phyloP scores from a whole-genome alignment of 192 early-diverging fungal genomes.

The Linnemannia schmuckeri region DNA sequence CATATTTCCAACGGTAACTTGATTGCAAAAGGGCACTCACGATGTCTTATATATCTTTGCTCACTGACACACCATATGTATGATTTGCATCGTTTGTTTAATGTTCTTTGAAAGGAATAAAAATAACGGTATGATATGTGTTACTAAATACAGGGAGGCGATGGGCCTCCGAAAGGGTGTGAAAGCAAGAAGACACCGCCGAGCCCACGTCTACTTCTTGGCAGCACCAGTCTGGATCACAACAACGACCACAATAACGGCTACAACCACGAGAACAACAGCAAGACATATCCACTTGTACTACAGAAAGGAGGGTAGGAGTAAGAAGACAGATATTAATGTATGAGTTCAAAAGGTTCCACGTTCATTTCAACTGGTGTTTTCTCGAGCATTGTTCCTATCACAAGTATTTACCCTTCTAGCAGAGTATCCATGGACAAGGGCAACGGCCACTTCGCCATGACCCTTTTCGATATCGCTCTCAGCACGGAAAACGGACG shows the following conservation, averaged over 20 bases:
- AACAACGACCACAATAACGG: constrained; percentile 16
- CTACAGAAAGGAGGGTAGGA: constrained; percentile 10
- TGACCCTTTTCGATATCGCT: constrained; percentile 37
- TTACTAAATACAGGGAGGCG: background rate
- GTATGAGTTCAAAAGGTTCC: background rate
- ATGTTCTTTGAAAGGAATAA: background rate
- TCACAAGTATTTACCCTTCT: constrained; percentile 27
- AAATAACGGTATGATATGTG: background rate
- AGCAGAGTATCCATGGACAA: constrained; percentile 15
- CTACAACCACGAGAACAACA: constrained; percentile 27
- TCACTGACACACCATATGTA: background rate
- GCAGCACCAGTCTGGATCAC: background rate
- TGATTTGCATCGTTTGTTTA: background rate
- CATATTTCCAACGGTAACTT: background rate
- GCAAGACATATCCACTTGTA: constrained; percentile 43
- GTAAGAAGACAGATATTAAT: constrained; percentile 3
- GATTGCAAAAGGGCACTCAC: no score
- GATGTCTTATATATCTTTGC: background rate
- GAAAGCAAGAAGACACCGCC: background rate
- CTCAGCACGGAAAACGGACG: constrained; percentile 29
- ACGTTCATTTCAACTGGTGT: background rate
- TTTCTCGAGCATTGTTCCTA: background rate
- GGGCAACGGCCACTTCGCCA: constrained; percentile 11
- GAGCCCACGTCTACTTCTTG: background rate
- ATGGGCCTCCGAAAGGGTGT: background rate